phyloP scores from a whole-genome alignment of 2,329 filamentous ascomycete species.

The Fusarium mundagurra region DNA sequence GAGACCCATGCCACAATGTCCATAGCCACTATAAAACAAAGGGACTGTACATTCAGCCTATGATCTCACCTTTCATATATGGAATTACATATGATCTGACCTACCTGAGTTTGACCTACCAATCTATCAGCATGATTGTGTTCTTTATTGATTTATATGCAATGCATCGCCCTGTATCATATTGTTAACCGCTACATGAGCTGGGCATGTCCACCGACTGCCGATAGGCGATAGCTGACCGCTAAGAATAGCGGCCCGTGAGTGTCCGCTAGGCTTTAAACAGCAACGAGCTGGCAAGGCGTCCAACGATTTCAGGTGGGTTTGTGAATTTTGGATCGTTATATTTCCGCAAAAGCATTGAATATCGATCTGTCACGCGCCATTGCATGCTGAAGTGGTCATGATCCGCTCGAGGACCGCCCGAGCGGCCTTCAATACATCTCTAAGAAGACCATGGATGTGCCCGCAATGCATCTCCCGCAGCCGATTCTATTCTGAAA shows the following conservation, averaged over 20 bases:
- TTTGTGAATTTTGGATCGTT: slow-evolving; percentile 18
- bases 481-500: slow-evolving; percentile 46
- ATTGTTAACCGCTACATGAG: slow-evolving; percentile 25
- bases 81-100: background rate
- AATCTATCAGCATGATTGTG: background rate
- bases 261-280: slow-evolving; percentile 37
- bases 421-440: slow-evolving; percentile 25
- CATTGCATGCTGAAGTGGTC: slow-evolving; percentile 25
- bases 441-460: slow-evolving; percentile 44
- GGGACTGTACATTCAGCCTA: background rate
- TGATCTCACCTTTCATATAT: background rate
- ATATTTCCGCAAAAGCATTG: slow-evolving; percentile 5
- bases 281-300: slow-evolving; percentile 37
- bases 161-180: background rate
- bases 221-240: slow-evolving; percentile 12
- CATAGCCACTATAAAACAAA: slow-evolving; percentile 11
- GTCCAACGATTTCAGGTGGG: slow-evolving; percentile 2
- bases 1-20: slow-evolving; percentile 26
- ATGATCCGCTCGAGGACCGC: slow-evolving; percentile 47
- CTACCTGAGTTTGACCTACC: background rate
- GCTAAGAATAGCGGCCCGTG: slow-evolving; percentile 36
- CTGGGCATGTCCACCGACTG: background rate
- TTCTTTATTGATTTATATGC: background rate
- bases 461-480: slow-evolving; percentile 46
- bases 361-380: slow-evolving; percentile 3